phyloP scores from a whole-genome alignment of 352 stramenopile genomes.

The Pythium myriotylum region DNA sequence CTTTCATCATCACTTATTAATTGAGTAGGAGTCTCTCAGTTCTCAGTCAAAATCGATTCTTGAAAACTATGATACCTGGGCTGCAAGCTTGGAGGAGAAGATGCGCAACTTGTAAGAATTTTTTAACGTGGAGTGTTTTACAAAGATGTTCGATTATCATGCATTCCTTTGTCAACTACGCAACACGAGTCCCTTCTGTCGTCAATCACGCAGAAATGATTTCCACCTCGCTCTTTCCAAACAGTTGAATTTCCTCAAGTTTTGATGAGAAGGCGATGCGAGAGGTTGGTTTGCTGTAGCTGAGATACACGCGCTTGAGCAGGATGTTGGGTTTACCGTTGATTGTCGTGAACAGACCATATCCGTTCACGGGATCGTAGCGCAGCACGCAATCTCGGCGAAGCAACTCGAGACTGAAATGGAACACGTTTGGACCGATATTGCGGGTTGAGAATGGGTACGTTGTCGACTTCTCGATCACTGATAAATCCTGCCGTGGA shows the following conservation, averaged over 20 bases:
- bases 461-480: conserved; percentile 59
- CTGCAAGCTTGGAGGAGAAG: conserved; percentile 52
- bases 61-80: conserved; percentile 61
- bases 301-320: conserved; percentile 56
- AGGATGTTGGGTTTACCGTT: conserved; percentile 58
- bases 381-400: conserved; percentile 51
- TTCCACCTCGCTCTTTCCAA: conserved; percentile 44
- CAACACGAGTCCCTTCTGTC: background rate
- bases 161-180: conserved; percentile 12
- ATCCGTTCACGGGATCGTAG: conserved; percentile 40
- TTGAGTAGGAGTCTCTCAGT: conserved; percentile 7
- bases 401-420: conserved; percentile 49
- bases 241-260: conserved; percentile 42
- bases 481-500: conserved; percentile 49
- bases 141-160: conserved; percentile 14
- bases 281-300: conserved; percentile 36
- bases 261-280: conserved; percentile 36
- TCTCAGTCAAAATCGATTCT: conserved; percentile 39
- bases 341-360: conserved; percentile 52
- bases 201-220: conserved; percentile 18
- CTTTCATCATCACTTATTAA: background rate
- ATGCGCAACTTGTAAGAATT: conserved; percentile 37
- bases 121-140: conserved; percentile 22
- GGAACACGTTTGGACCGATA: conserved; percentile 51
- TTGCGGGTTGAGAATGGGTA: conserved; percentile 46